Evolutionary conservation across 441 rosid species (phyloP), one percentile per base, ranked within the genome.

Genomic region (Raphanus hybrid): DNA sequence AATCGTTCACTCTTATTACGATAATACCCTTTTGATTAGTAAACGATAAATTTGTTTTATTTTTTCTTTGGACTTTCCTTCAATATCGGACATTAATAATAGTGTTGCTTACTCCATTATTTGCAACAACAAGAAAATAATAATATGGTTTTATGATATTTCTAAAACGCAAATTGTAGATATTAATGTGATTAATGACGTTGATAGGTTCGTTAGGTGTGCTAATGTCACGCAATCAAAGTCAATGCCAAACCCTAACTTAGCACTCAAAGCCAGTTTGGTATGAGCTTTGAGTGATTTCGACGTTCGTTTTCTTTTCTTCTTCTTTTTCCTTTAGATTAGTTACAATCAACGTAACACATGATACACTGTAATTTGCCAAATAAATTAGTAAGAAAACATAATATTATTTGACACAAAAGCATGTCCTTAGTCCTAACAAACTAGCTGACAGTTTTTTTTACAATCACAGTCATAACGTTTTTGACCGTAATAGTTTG

Each of bases 251-350:
- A 65, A 39, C 69, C 78, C 78, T 68, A 74, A 75, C 35, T 69
- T 82, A 32, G 8, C 71, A 70, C 84, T 78, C 78, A 69, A 74
- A 83, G 69, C 67, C 75, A 74, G 18, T 34, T 81, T 76, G 84
- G 86, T 78, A 71, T 59, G 64, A 79, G 62, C 69, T 68, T 69
- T 88, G 69, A 86, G 90, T 84, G 84, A 82, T 82, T 81, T 83
- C 32, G 85, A 87, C 83, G 85, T 83, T 75, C 67, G 20, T 58
- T 59, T 63, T 64, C 2, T 57, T 26, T 55, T 27, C 2, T 11
- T 9, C 6, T 6, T 6, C 3, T 37, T 37, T 37, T 8, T 2
- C 14, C 3, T 14, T 35, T 20, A 3, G 3, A 34, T 48, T 34
- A 41, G 29, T 58, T 45, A 12, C 52, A 41, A 50, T 14, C 14